Evolutionary conservation across 192 early-diverging fungal species (phyloP).

Genomic region (Mortierella claussenii): DNA sequence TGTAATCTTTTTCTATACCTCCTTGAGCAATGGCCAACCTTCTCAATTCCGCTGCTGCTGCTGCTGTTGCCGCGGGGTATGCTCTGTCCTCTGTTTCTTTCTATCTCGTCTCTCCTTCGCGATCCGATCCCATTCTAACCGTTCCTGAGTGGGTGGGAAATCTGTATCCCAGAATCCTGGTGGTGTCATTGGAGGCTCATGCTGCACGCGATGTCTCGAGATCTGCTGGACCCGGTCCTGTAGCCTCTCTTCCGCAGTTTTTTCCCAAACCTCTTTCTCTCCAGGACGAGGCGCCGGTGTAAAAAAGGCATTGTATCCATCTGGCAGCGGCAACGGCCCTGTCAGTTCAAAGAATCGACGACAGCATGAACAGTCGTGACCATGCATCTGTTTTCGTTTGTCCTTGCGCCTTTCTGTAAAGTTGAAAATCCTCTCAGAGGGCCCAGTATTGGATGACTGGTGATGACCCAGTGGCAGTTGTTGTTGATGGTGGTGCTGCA

Average conservation of each 20-base stretch:
- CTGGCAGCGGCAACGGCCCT: slow-evolving; percentile 36
- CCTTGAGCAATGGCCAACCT: too few species aligned
- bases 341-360: slow-evolving; percentile 42
- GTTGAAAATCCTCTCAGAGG: slow-evolving; percentile 38
- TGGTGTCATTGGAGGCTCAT: slow-evolving; percentile 28
- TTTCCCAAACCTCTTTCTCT: slow-evolving; percentile 38
- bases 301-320: slow-evolving; percentile 45
- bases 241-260: slow-evolving; percentile 20
- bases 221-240: slow-evolving; percentile 37
- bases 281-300: slow-evolving; percentile 42
- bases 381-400: slow-evolving; percentile 47
- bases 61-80: background rate
- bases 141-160: slow-evolving; percentile 36
- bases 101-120: slow-evolving; percentile 25
- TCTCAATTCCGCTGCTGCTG: slow-evolving; percentile 9
- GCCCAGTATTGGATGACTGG: too few species aligned
- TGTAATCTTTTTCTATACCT: too few species aligned
- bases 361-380: slow-evolving; percentile 43
- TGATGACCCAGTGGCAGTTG: background rate
- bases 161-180: slow-evolving; percentile 47
- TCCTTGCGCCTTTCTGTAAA: slow-evolving; percentile 37
- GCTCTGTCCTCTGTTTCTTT: slow-evolving; percentile 17
- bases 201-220: slow-evolving; percentile 41
- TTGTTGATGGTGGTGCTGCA: background rate
- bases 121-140: slow-evolving; percentile 35